Conservation (phyloP, 2,329 filamentous ascomycete species). For the Stagonosporopsis vannaccii region DNA sequence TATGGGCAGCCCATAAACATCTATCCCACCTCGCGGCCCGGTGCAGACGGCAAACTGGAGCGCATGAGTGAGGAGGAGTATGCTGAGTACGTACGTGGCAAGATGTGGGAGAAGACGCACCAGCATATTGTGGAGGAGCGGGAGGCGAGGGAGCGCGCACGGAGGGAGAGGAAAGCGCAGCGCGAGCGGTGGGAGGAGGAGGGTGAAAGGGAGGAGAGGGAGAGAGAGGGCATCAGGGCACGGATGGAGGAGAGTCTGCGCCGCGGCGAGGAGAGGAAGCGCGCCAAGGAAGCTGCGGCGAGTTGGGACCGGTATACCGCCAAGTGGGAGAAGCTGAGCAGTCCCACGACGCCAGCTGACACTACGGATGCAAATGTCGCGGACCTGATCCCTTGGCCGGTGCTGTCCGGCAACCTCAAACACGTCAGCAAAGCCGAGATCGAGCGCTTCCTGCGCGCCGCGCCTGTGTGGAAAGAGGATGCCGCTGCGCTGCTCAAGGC, state of each 20-base stretch:
- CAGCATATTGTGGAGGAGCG: slow-evolving; percentile 82
- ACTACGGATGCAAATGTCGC: slow-evolving; percentile 24
- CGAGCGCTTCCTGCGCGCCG: slow-evolving; percentile 71
- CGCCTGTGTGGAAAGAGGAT: slow-evolving; percentile 51
- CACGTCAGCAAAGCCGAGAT: slow-evolving; percentile 68
- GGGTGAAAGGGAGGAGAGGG: slow-evolving; percentile 53
- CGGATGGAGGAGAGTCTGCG: slow-evolving; percentile 75
- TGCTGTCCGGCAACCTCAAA: slow-evolving; percentile 64
- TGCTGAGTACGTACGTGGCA: slow-evolving; percentile 78
- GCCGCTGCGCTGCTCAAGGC: slow-evolving; percentile 69
- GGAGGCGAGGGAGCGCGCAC: slow-evolving; percentile 61
- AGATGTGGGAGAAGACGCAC: slow-evolving; percentile 97
- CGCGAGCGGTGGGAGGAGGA: slow-evolving; percentile 51
- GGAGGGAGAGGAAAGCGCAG: slow-evolving; percentile 55
- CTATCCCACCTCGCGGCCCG: slow-evolving; percentile 68
- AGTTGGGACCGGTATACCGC: slow-evolving; percentile 70
- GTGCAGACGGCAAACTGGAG: slow-evolving; percentile 67
- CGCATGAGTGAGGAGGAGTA: slow-evolving; percentile 95
- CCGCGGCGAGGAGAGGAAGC: slow-evolving; percentile 69
- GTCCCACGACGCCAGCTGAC: slow-evolving; percentile 10
- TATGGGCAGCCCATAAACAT: slow-evolving; percentile 94
- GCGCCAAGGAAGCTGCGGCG: slow-evolving; percentile 62
- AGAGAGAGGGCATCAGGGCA: slow-evolving; percentile 58
- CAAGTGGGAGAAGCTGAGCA: slow-evolving; percentile 67
- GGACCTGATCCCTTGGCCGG: slow-evolving; percentile 73